Base-by-base conservation (phyloP, 306 rosid species). In the Prunus dulcis region DNA sequence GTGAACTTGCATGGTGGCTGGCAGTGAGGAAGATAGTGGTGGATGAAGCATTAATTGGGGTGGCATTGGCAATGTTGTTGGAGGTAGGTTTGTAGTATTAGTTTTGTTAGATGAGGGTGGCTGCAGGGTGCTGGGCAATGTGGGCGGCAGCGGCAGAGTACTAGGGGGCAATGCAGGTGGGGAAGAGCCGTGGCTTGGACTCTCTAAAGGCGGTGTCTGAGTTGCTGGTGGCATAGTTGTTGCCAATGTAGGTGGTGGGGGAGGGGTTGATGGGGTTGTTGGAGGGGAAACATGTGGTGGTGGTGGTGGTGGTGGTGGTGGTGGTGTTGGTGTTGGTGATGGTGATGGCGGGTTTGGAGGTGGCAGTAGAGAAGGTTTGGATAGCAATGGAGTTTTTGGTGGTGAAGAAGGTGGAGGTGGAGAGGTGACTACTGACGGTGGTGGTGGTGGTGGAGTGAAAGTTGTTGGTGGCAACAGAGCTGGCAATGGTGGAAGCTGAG, bases 1-100 rank as follows among this genome's bases (percentile, higher is more conserved):
- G 52, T 69, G 67, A 63, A 78, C 66, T 65, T 82, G 71, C 79
- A 79, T 81, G 6, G 85, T 77, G 17, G 70, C 69, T 27, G 87
- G 86, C 22, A 85, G 77, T 7, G 65, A 43, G 5, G 77, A 20
- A 3, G 89, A 41, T 12, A 71, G 25, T 5, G 83, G 61, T 14
- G 77, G 50, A 22, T 51, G 83, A n/a, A 38, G 18, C 67, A 63
- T 20, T 19, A n/a, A 20, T 3, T 74, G 64, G 28, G 67, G 69
- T 19, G 66, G 56, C 71, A 64, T 50, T 51, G 66, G 45, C 62
- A 64, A n/a, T 38, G 38, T 25, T n/a, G 64, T 77, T 41, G 68
- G 51, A 22, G 56, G 47, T 41, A 70, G n/a, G 55, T 6, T 41
- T 56, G 15, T 58, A 53, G 71, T 27, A 23, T 10, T 17, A 46